Evolutionary conservation across 257 asterid genomes (phyloP).

Genomic region (Petunia axillaris): DNA sequence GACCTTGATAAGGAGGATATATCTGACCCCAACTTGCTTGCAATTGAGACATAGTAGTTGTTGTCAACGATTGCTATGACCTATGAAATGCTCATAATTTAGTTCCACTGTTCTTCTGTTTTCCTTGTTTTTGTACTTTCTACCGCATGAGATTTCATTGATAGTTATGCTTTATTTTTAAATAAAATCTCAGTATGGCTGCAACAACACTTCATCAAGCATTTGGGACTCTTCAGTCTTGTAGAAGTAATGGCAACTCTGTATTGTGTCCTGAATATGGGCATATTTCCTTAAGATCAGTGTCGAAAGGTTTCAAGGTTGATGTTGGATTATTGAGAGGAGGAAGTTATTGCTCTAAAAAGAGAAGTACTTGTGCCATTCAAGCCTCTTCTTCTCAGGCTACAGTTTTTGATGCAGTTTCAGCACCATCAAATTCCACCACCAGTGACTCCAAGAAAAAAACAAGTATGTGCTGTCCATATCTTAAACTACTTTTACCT

Average conservation of each 20-base stretch:
- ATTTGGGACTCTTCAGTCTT: constrained; percentile 55
- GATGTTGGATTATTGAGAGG: constrained; percentile 44
- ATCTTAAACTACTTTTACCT: constrained; percentile 5
- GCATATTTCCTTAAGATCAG: constrained; percentile 52
- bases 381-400: constrained; percentile 65
- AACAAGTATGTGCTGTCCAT: constrained; percentile 54
- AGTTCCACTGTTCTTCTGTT: constrained; percentile 3
- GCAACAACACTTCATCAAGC: constrained; percentile 61
- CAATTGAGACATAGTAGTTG: neutral
- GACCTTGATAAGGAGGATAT: neutral
- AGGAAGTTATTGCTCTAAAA: constrained; percentile 46
- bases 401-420: constrained; percentile 53
- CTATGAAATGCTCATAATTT: neutral
- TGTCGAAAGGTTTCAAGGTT: constrained; percentile 57
- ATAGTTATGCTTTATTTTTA: neutral
- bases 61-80: neutral
- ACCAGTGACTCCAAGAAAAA: constrained; percentile 64
- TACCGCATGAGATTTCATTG: neutral
- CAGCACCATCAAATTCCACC: constrained; percentile 55
- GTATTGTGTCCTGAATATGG: constrained; percentile 54
- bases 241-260: constrained; percentile 41
- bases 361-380: constrained; percentile 43
- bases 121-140: neutral
- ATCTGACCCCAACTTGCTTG: neutral
- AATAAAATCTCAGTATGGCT: constrained; percentile 61